Percentiles rank a stretch among this genome's conserved stretches.
phyloP scores from a whole-genome alignment of 345 rosid genomes.

The Acer negundo region DNA sequence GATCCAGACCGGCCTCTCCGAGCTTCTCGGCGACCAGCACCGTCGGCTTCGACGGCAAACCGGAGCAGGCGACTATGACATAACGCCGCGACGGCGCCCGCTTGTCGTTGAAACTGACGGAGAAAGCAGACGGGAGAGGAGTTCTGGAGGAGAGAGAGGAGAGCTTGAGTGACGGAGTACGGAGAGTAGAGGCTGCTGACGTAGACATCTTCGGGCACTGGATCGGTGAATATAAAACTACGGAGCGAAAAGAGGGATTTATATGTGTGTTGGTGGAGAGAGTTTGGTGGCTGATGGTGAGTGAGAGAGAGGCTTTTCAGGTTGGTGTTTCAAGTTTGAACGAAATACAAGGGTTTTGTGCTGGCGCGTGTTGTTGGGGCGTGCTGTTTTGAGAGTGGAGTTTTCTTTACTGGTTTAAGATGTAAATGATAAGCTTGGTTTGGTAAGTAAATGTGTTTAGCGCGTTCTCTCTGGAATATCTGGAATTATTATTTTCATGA shows the following conservation, averaged over 20 bases:
- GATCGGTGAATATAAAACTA: background rate
- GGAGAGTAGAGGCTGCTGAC: slow-evolving; percentile 18
- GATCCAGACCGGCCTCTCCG: slow-evolving; percentile 69
- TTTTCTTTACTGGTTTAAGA: no score
- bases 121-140: slow-evolving; percentile 30
- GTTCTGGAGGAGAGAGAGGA: slow-evolving; percentile 37
- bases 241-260: slow-evolving; percentile 24
- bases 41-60: slow-evolving; percentile 62
- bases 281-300: background rate
- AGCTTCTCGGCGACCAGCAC: slow-evolving; percentile 87
- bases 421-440: no score
- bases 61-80: slow-evolving; percentile 30
- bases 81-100: slow-evolving; percentile 24
- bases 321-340: no score
- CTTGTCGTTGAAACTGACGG: slow-evolving; percentile 23
- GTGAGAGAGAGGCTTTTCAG: background rate
- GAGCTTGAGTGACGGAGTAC: slow-evolving; percentile 32
- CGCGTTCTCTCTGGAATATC: no score
- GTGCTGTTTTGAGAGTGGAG: background rate
- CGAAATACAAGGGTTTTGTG: background rate
- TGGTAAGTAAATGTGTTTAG: no score
- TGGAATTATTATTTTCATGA: no score
- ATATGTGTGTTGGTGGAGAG: slow-evolving; percentile 4
- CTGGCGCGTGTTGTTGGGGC: slow-evolving; percentile 5
- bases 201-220: slow-evolving; percentile 28